These are phyloP conservation scores for Paraphaeosphaeria minitans DNA, from an alignment of 2,329 filamentous ascomycete species.

Conservation along the genomic window DNA sequence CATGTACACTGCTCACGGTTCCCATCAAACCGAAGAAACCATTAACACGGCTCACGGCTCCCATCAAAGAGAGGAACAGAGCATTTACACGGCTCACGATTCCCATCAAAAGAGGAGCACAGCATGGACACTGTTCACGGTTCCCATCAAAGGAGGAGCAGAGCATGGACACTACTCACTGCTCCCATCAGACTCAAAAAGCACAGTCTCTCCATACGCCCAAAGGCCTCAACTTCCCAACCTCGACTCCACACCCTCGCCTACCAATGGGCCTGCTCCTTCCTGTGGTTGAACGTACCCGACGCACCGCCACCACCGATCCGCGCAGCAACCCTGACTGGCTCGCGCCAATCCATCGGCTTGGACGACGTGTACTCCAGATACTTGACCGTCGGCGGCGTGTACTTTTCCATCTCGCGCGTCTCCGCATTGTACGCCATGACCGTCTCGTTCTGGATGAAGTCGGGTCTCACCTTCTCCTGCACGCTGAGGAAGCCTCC, in stretches of 20 bases:
- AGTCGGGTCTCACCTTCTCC: constrained; percentile 39
- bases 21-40: too few relatives aligned
- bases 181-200: neutral
- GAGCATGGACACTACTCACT: neutral
- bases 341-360: constrained; percentile 40
- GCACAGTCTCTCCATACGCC: neutral
- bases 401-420: constrained; percentile 29
- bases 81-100: too few relatives aligned
- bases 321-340: constrained; percentile 17
- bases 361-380: constrained; percentile 38
- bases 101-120: too few relatives aligned
- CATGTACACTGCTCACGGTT: neutral
- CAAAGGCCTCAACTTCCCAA: neutral
- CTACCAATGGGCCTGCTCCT: constrained; percentile 16
- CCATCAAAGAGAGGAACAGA: too few relatives aligned
- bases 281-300: constrained; percentile 9
- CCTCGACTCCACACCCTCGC: neutral
- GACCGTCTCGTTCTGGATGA: constrained; percentile 29
- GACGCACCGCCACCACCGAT: constrained; percentile 19
- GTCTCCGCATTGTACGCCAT: constrained; percentile 28
- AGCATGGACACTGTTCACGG: neutral
- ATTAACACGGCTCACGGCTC: neutral
- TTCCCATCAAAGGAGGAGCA: neutral
- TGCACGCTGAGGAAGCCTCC: constrained; percentile 49
- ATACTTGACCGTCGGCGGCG: constrained; percentile 33